Conservation (phyloP, 2,329 filamentous ascomycete species). For the Zalaria obscura region DNA sequence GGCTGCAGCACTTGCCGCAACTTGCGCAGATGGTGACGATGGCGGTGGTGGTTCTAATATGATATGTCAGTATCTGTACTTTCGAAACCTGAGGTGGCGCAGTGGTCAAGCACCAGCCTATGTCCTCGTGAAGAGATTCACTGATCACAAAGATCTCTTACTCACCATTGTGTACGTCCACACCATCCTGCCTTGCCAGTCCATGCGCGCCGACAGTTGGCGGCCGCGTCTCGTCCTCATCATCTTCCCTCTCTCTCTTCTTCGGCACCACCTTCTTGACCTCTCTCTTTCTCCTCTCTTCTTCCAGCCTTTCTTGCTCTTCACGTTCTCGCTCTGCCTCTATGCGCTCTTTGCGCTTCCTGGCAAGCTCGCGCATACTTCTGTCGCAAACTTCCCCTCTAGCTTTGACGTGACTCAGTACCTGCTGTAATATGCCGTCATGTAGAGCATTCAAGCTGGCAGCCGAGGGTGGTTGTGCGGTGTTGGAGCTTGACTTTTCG, state of each 20-base stretch:
- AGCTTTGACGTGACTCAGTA: conserved; percentile 26
- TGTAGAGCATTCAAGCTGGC: conserved; percentile 49
- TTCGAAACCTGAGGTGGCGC: no score
- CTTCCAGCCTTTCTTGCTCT: conserved; percentile 35
- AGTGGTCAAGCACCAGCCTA: no score
- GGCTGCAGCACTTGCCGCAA: conserved; percentile 22
- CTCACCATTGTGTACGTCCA: conserved; percentile 43
- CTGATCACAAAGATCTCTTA: conserved; percentile 3
- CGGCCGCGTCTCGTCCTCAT: conserved; percentile 40
- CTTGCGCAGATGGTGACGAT: conserved; percentile 14
- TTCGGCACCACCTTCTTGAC: conserved; percentile 22
- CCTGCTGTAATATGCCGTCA: conserved; percentile 47
- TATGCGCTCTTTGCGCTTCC: conserved; percentile 46
- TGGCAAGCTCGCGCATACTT: conserved; percentile 56
- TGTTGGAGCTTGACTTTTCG: conserved; percentile 43
- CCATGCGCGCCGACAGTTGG: conserved; percentile 49
- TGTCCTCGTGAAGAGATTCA: no score
- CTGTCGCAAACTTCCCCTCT: conserved; percentile 55
- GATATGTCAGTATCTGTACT: no score
- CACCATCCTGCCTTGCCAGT: conserved; percentile 49
- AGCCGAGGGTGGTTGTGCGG: conserved; percentile 40
- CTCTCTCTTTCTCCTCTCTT: conserved; percentile 22
- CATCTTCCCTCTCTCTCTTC: conserved; percentile 49
- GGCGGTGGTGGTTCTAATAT: conserved; percentile 13
- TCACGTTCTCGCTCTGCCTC: conserved; percentile 40